Conservation (phyloP, 192 early-diverging fungal species). For the Piromyces sp. region DNA sequence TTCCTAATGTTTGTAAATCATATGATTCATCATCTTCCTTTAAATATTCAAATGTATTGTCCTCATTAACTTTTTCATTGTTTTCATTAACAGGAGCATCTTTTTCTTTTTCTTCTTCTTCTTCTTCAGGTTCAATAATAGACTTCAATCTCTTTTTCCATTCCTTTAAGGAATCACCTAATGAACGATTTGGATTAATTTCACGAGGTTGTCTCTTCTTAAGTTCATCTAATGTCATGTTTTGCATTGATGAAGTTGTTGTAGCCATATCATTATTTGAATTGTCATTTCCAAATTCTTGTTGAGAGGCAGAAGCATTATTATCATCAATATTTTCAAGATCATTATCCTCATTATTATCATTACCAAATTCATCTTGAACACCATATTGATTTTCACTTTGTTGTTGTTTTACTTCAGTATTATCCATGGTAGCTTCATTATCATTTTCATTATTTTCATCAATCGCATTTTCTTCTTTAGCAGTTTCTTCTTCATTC, state of each 20-base stretch:
- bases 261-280: constrained; percentile 15
- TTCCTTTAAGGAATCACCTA: constrained; percentile 84
- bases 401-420: constrained; percentile 1
- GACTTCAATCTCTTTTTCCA: constrained; percentile 76
- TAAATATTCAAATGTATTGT: constrained; percentile 54
- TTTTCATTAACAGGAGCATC: constrained; percentile 10
- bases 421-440: constrained; percentile 18
- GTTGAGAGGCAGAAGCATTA: constrained; percentile 11
- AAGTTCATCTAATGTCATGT: constrained; percentile 6
- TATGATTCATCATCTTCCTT: constrained; percentile 55
- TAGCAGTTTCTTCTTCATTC: constrained; percentile 15
- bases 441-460: constrained; percentile 21
- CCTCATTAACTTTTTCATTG: constrained; percentile 26
- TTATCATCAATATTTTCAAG: constrained; percentile 11
- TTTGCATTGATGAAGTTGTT: not conserved
- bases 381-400: constrained; percentile 17
- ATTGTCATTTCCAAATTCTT: constrained; percentile 11
- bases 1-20: constrained; percentile 57
- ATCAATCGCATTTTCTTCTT: constrained; percentile 21
- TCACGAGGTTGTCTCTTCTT: constrained; percentile 16
- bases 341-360: constrained; percentile 21
- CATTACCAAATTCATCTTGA: constrained; percentile 8
- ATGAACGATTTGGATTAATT: constrained; percentile 68
- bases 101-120: constrained; percentile 25
- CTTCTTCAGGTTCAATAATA: constrained; percentile 34